Evolutionary conservation across 768 basidiomycete genomes (phyloP), one percentile per base, ranked within the genome.

Genomic region (Antrodiella citrinella): DNA sequence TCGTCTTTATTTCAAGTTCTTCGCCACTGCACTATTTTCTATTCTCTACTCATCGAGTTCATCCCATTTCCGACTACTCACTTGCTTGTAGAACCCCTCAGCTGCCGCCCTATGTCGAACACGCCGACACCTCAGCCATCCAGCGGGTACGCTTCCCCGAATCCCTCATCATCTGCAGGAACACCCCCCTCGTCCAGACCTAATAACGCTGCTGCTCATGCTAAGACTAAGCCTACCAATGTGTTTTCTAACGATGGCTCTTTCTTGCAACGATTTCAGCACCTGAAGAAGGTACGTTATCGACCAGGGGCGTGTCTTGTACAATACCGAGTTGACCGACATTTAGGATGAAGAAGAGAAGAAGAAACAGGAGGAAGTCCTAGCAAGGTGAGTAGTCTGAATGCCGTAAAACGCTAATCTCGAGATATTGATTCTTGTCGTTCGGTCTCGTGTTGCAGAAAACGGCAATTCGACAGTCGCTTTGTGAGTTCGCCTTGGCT

Each of bases 171-270:
- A 19, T 44, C 61, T 15, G 52, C 66, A 15, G 53, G 63, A n/a
- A 43, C 60, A 44, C 52, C 64, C 19, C 46, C 51, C n/a, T 39
- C 57, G 7, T 51, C 53, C 15, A 64, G 55, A 41, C 53, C 64
- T 49, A 57, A 60, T 18, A 30, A 55, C 7, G 15, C 41, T 18
- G 18, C 35, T 18, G 10, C 35, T 18, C 50, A 58, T 18, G 49
- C 62, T 15, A 72, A 69, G 58, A 41, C 68, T 35, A 81, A 77
- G 55, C 67, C 73, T 11, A 67, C 70, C 44, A 85, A 84, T 60
- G 74, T 84, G 19, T 86, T 86, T 61, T 72, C 81, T 49, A 77
- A 84, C 60, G 83, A 84, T 56, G 83, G 83, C 5, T 82, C 81
- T 7, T 85, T 84, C 62, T 66, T 84, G 49, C 75, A 84, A 56